phyloP scores from a whole-genome alignment of 805 yeast genomes.

The Metschnikowia gelsemii region DNA sequence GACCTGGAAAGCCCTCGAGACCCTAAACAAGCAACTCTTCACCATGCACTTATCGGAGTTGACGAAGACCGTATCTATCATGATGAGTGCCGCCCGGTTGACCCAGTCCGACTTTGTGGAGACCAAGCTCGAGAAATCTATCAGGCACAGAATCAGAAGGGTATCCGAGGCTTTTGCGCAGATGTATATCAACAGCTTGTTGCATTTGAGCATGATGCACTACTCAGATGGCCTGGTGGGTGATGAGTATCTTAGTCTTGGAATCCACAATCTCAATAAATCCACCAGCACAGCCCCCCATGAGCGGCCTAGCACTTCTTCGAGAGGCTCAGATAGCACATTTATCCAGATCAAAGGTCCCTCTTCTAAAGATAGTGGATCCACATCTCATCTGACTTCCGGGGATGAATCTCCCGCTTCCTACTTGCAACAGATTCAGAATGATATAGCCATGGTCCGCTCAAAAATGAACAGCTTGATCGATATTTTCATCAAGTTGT shows the following conservation, averaged over 20 bases:
- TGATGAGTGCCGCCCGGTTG: conserved; percentile 56
- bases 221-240: conserved; percentile 24
- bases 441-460: conserved; percentile 39
- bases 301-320: conserved; percentile 10
- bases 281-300: conserved; percentile 16
- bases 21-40: conserved; percentile 51
- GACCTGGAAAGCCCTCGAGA: conserved; percentile 50
- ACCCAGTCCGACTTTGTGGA: conserved; percentile 50
- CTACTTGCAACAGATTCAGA: conserved; percentile 40
- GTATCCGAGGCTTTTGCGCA: conserved; percentile 58
- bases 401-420: conserved; percentile 19
- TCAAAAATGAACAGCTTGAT: conserved; percentile 30
- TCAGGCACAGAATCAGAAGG: conserved; percentile 50
- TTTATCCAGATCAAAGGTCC: conserved; percentile 1
- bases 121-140: conserved; percentile 46
- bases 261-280: conserved; percentile 29
- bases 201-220: conserved; percentile 52
- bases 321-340: conserved; percentile 17
- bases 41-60: conserved; percentile 52
- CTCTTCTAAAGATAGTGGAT: conserved; percentile 5
- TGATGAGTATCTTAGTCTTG: conserved; percentile 32
- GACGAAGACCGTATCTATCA: conserved; percentile 50
- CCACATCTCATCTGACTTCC: conserved; percentile 9
- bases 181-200: conserved; percentile 60
- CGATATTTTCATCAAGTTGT: conserved; percentile 32